phyloP scores from a whole-genome alignment of 2,329 filamentous ascomycete genomes.

The Penicillium rolfsii region DNA sequence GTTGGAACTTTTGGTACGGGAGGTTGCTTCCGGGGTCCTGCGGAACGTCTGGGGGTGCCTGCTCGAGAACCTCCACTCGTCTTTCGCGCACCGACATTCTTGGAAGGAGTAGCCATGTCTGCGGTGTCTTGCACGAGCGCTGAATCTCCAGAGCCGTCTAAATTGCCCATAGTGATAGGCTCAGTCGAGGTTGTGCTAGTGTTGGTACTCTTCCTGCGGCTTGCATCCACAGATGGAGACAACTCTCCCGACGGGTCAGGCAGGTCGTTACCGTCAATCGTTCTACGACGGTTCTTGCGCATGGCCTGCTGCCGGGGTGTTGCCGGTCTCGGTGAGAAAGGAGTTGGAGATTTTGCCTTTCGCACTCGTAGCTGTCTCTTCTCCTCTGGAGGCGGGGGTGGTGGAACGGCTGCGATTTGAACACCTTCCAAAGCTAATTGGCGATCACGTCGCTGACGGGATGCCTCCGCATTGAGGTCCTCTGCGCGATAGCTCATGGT shows the following conservation, averaged over 20 bases:
- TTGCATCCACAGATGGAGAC: constrained; percentile 28
- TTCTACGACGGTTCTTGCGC: constrained; percentile 61
- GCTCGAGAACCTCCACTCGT: constrained; percentile 57
- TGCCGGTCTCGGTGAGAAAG: constrained; percentile 58
- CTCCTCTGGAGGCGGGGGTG: constrained; percentile 42
- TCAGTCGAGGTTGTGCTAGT: constrained; percentile 21
- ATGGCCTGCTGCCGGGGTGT: constrained; percentile 56
- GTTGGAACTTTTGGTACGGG: constrained; percentile 49
- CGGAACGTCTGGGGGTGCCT: constrained; percentile 40
- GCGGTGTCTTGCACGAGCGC: constrained; percentile 8
- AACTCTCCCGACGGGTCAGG: constrained; percentile 37
- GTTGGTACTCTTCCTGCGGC: constrained; percentile 34
- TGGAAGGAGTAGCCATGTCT: constrained; percentile 10
- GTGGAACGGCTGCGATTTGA: constrained; percentile 31
- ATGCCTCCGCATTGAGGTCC: constrained; percentile 73
- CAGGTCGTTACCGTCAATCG: constrained; percentile 58
- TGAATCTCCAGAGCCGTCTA: not conserved
- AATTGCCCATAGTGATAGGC: constrained; percentile 16
- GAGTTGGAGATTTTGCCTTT: constrained; percentile 54
- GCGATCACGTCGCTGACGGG: constrained; percentile 65
- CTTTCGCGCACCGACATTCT: constrained; percentile 61
- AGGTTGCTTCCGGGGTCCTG: constrained; percentile 44
- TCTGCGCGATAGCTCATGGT: constrained; percentile 76
- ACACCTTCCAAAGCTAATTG: constrained; percentile 57
- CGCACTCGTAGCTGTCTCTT: constrained; percentile 73